Conservation (phyloP, 2,329 filamentous ascomycete species). For the Fusarium austroafricanum region DNA sequence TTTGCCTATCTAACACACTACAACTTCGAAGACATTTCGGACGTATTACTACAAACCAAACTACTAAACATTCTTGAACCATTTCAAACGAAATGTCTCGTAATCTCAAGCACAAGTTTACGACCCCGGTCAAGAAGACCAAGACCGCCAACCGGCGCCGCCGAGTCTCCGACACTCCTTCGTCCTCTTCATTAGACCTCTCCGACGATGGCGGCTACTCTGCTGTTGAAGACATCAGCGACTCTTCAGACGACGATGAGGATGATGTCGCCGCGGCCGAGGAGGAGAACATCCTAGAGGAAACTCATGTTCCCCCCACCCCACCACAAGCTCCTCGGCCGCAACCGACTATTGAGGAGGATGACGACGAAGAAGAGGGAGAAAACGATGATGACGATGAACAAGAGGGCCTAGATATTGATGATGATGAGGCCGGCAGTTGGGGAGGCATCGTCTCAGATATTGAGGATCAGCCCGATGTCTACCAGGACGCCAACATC, state of each 20-base stretch:
- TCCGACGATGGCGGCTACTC: conserved; percentile 81
- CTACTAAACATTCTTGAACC: not conserved
- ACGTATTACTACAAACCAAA: not conserved
- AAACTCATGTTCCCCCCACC: conserved; percentile 54
- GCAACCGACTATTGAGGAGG: conserved; percentile 49
- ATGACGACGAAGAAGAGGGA: conserved; percentile 52
- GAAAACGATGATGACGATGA: conserved; percentile 57
- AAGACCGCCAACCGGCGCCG: conserved; percentile 57
- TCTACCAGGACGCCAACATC: conserved; percentile 54
- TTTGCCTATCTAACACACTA: conserved; percentile 7
- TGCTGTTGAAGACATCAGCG: conserved; percentile 81
- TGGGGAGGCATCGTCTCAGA: conserved; percentile 69
- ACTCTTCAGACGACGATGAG: conserved; percentile 82
- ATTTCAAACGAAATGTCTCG: conserved; percentile 58
- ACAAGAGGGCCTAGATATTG: conserved; percentile 56
- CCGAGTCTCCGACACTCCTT: conserved; percentile 61
- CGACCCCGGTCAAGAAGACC: conserved; percentile 58
- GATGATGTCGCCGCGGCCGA: conserved; percentile 81
- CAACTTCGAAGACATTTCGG: not conserved
- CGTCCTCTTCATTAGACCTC: conserved; percentile 67
- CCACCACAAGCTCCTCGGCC: conserved; percentile 64
- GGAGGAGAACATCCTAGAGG: conserved; percentile 76
- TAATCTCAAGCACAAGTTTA: conserved; percentile 63
- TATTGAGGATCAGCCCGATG: conserved; percentile 58
- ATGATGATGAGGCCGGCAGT: conserved; percentile 57